Evolutionary conservation across 176 grass and related monocot species (phyloP), one percentile per base, ranked within the genome.

Genomic region (Alopecurus myosuroides): DNA sequence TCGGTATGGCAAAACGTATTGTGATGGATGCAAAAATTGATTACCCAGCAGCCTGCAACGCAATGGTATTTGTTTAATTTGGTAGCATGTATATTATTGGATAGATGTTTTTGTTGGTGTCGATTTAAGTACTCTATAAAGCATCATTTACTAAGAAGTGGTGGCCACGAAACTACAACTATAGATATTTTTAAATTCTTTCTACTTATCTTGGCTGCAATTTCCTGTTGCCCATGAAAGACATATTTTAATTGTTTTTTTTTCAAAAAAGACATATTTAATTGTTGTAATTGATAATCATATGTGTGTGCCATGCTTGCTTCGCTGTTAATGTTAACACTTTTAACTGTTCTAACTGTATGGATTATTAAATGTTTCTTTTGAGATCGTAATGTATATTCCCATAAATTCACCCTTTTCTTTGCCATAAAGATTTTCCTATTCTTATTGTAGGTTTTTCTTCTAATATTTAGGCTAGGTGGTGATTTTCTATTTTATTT

Each of bases 41-140:
- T 80, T 99, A 99, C 82, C 97, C 97, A 73, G 93, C 97, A 82
- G 89, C 97, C 30, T 99, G 97, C 86, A 99, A 99, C 86, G 93
- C 97, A 71, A 96, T 96, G 97, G 97, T 98, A 85, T 49, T 60
- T 81, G 13, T 71, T 23, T 37, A 56, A 36, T 83, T 86, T 86
- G 56, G 22, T 72, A 41, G 69, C 86, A 5, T 39, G 14, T 75
- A 49, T 65, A 50, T 62, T 67, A 20, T 58, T 64, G 29, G 51
- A 68, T 57, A 7, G 3, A 39, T 62, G 26, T 31, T 13, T 28
- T 48, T 81, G 9, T 69, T 52, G 48, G 29, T 18, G 40, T 89
- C 7, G 6, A 2, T 67, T 46, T 19, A 72, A 33, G 36, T 50
- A 30, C 0, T 50, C 76, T 40, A n/a, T 78, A 37, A 23, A 51